Conservation (phyloP, 1,284 basidiomycete species). For the Ganoderma lingzhi region DNA sequence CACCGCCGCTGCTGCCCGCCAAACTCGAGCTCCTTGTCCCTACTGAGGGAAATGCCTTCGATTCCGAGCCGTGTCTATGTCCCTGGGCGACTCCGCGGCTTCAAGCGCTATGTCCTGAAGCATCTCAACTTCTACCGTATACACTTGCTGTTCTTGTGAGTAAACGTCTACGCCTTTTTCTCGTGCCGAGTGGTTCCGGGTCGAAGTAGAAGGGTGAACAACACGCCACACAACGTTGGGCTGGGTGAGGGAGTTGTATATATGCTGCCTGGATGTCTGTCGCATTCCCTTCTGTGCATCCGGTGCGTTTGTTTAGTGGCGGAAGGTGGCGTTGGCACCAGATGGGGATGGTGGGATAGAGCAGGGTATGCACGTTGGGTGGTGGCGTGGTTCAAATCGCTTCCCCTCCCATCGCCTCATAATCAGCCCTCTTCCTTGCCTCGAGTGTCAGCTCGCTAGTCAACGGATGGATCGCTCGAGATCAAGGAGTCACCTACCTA, state of each 20-base stretch:
- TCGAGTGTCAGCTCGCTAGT: background rate
- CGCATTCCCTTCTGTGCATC: background rate
- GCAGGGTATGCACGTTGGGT: background rate
- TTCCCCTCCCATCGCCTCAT: background rate
- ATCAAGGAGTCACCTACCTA: background rate
- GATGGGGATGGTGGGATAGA: no score
- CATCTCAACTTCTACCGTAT: slow-evolving; percentile 78
- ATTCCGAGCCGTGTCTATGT: slow-evolving; percentile 23
- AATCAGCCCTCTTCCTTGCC: background rate
- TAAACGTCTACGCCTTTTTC: slow-evolving; percentile 13
- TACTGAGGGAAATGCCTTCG: slow-evolving; percentile 24
- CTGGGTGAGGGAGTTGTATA: background rate
- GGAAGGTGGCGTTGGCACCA: background rate
- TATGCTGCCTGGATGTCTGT: background rate
- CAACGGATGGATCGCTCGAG: background rate
- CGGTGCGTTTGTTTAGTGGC: background rate
- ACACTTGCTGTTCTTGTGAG: slow-evolving; percentile 65
- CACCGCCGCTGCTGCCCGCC: slow-evolving; percentile 11
- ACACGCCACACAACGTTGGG: background rate
- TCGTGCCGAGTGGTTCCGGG: background rate
- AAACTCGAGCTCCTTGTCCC: background rate
- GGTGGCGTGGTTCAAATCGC: background rate
- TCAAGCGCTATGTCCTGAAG: slow-evolving; percentile 40
- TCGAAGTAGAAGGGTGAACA: background rate
- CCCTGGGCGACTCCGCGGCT: slow-evolving; percentile 11